Percentiles rank a stretch among this genome's conserved stretches.
Evolutionary conservation across 257 asterid genomes (phyloP).

Genomic region (Solanum okadae): DNA sequence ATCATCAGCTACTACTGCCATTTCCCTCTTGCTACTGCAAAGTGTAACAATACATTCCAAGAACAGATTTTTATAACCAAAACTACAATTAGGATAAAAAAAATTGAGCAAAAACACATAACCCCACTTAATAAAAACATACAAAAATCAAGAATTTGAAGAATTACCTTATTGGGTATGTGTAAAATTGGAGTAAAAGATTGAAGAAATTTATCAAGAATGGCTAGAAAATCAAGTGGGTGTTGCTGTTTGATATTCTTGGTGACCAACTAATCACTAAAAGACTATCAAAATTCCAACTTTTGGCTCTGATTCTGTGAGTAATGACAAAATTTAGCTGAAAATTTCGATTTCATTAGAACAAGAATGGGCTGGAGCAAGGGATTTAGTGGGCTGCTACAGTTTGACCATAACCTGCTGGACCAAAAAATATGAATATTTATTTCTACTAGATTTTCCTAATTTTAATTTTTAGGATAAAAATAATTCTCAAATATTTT

Average conservation of each 20-base stretch:
- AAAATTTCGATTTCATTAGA: not conserved
- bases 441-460: not conserved
- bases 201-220: not conserved
- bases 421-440: not conserved
- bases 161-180: not conserved
- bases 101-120: not conserved
- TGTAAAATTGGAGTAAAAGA: not conserved
- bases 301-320: not conserved
- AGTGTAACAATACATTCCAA: not conserved
- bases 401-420: not conserved
- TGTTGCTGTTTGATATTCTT: not conserved
- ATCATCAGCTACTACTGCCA: slow-evolving; percentile 56
- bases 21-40: slow-evolving; percentile 8
- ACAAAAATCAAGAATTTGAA: not conserved
- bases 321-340: not conserved
- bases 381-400: not conserved
- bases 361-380: not conserved
- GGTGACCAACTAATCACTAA: not conserved
- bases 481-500: not conserved
- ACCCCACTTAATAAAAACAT: not conserved
- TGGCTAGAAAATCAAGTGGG: not conserved
- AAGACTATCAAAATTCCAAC: not conserved
- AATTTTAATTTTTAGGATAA: not conserved
- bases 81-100: not conserved
- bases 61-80: not conserved